phyloP scores from a whole-genome alignment of 1,284 basidiomycete species.

The Ganoderma lingzhi region DNA sequence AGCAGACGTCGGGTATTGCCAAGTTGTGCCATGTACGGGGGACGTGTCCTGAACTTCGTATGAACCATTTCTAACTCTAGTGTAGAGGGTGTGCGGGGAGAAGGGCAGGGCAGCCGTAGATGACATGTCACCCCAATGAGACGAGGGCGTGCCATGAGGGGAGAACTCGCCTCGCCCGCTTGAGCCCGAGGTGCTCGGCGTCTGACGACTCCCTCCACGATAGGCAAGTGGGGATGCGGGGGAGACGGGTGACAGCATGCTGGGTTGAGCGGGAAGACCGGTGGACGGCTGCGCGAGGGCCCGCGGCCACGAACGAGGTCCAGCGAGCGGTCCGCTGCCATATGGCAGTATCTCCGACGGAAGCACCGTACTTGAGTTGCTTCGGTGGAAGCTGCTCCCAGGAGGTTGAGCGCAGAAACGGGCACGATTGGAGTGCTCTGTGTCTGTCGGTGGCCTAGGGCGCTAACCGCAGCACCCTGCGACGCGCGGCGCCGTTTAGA shows the following conservation, averaged over 20 bases:
- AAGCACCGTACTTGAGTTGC: constrained; percentile 17
- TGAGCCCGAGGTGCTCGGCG: constrained; percentile 18
- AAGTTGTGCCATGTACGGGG: constrained; percentile 12
- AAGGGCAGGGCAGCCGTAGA: constrained; percentile 18
- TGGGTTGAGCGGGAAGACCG: not conserved
- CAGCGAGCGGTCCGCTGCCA: constrained; percentile 1
- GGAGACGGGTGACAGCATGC: constrained; percentile 10
- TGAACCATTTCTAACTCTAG: constrained; percentile 3
- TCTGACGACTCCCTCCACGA: constrained; percentile 10
- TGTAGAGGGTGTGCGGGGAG: not conserved
- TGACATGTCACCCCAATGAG: constrained; percentile 8
- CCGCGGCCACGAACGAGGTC: constrained; percentile 19
- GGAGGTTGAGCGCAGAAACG: not conserved
- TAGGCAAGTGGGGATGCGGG: constrained; percentile 1
- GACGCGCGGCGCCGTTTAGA: constrained; percentile 1
- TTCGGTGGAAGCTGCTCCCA: constrained; percentile 12
- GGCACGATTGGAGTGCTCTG: not conserved
- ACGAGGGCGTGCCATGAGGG: constrained; percentile 7
- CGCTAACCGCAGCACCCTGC: not conserved
- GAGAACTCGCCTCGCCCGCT: constrained; percentile 14
- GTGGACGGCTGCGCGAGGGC: not conserved
- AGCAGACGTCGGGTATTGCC: constrained; percentile 11
- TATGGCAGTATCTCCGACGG: constrained; percentile 14
- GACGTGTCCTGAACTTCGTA: constrained; percentile 12
- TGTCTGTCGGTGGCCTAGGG: not conserved